Evolutionary conservation across 1,284 basidiomycete genomes (phyloP).

Genomic region (Exobasidium cylindrosporum): DNA sequence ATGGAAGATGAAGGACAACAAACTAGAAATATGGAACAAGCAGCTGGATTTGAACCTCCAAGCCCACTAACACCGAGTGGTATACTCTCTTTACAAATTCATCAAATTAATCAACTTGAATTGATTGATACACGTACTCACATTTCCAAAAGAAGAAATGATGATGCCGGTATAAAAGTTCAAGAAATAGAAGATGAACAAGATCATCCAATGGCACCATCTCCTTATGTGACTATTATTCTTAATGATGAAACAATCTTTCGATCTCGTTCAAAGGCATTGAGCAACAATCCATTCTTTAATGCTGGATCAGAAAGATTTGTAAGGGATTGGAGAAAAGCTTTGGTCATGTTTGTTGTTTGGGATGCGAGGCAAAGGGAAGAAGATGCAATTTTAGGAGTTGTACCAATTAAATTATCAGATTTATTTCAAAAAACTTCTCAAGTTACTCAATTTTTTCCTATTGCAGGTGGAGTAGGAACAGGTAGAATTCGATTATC

Average conservation of each 20-base stretch:
- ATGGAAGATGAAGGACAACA: constrained; percentile 7
- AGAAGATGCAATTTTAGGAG: constrained; percentile 32
- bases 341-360: constrained; percentile 57
- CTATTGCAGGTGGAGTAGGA: constrained; percentile 32
- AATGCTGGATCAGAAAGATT: constrained; percentile 59
- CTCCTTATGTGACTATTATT: constrained; percentile 56
- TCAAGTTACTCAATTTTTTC: constrained; percentile 40
- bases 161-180: constrained; percentile 25
- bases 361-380: constrained; percentile 49
- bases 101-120: constrained; percentile 51
- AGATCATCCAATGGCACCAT: constrained; percentile 37
- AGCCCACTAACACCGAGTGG: constrained; percentile 24
- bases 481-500: constrained; percentile 28
- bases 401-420: constrained; percentile 34
- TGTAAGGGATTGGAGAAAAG: constrained; percentile 58
- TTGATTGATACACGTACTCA: constrained; percentile 46
- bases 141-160: constrained; percentile 15
- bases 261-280: constrained; percentile 57
- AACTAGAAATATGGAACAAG: constrained; percentile 12
- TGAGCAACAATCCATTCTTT: constrained; percentile 57
- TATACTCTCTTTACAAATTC: constrained; percentile 36
- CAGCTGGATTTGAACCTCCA: constrained; percentile 31
- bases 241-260: constrained; percentile 59
- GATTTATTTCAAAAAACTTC: constrained; percentile 28
- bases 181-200: constrained; percentile 27